A percentile compares a stretch with the other conserved stretches of the same genome.
These are phyloP conservation scores for Chalciporus piperatus DNA, from an alignment of 768 basidiomycete genomes.

Conservation along the genomic window DNA sequence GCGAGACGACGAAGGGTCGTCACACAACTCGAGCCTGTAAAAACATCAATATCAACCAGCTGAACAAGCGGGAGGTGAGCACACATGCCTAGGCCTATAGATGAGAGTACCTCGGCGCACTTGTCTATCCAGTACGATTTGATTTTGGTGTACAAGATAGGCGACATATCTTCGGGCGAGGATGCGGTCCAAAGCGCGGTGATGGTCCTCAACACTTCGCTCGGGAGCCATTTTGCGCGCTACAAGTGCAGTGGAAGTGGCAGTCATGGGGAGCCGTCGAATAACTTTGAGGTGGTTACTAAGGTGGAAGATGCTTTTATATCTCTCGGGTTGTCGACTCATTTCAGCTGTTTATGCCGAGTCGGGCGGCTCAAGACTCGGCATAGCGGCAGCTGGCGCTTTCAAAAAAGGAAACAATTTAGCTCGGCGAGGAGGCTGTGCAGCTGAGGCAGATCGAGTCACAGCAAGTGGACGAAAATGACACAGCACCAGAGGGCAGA, in stretches of 20 bases:
- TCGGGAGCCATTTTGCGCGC: slow-evolving; percentile 27
- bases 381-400: no score
- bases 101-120: slow-evolving; percentile 27
- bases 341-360: neutral
- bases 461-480: no score
- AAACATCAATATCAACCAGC: slow-evolving; percentile 19
- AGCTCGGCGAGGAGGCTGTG: neutral
- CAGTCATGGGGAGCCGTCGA: slow-evolving; percentile 21
- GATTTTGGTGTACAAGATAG: slow-evolving; percentile 22
- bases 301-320: neutral
- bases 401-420: no score
- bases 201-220: slow-evolving; percentile 22
- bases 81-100: slow-evolving; percentile 31
- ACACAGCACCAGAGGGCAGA: no score
- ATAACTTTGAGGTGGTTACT: neutral
- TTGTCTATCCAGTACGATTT: slow-evolving; percentile 16
- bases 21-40: slow-evolving; percentile 39
- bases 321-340: slow-evolving; percentile 1
- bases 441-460: neutral
- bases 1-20: slow-evolving; percentile 32
- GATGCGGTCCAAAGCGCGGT: slow-evolving; percentile 30
- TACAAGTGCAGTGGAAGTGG: slow-evolving; percentile 12
- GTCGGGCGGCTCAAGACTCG: no score
- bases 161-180: slow-evolving; percentile 30
- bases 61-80: slow-evolving; percentile 4